Evolutionary conservation across 352 stramenopile species (phyloP), one percentile per base, ranked within the genome.

Genomic region (Phytophthora rubi): DNA sequence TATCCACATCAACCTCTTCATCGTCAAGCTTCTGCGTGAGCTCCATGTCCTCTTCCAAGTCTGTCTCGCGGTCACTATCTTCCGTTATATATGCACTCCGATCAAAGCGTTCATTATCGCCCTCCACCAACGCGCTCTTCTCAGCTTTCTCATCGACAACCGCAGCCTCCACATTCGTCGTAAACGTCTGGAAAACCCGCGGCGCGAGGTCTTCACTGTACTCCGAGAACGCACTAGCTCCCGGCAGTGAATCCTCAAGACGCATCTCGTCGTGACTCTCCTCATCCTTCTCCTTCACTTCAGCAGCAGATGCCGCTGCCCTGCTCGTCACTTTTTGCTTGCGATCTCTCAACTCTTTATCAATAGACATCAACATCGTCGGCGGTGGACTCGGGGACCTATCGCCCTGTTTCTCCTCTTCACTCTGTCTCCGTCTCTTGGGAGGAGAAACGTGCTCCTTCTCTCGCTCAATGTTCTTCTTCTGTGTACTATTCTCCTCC

Each of bases 1-100:
- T 65, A 0, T 64, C 54, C 8, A 60, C 37, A 49, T 71, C 47
- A 21, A 59, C 68, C 23, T 80, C 59, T 6, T 88, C 79, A 4
- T 82, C 79, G n/a, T 39, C 33, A 12, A 92, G 61, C 18, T 59
- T 58, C 61, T 92, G 79, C 6, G 82, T 92, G 32, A 82, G 78
- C 53, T 76, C 65, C n/a, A 73, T 53, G 9, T 62, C 64, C 32
- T 83, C 65, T 5, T 77, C 73, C 55, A 68, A 37, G 45, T 74
- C 58, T 7, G 63, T 65, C 39, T 80, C 55, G 4, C 57, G 53
- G 16, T 74, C 60, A 37, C 59, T 77, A 32, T 71, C 59, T 47
- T 73, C 61, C 9, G 48, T 30, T 42, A 59, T 53, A 54, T 39
- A 21, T n/a, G 45, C 45, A 52, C 53, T 65, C 32, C n/a, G 23